These are phyloP conservation scores for Mortierella sp. DNA, from an alignment of 371 early-diverging fungal species.

Conservation along the genomic window DNA sequence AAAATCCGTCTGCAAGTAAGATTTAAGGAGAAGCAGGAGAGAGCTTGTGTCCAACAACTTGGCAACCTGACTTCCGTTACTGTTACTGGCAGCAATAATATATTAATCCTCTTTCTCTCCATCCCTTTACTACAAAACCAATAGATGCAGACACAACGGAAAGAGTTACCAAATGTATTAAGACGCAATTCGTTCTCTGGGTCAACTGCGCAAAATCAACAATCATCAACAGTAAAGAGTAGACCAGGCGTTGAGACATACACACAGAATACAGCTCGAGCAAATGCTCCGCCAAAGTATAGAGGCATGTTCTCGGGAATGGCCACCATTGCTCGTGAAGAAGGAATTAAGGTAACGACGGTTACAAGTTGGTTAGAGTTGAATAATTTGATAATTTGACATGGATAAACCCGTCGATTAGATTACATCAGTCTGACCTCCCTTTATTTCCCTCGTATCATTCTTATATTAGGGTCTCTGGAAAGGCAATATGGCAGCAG, in stretches of 20 bases:
- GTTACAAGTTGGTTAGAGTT: not conserved
- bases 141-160: slow-evolving; percentile 53
- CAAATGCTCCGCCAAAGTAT: slow-evolving; percentile 61
- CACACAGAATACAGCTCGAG: slow-evolving; percentile 21
- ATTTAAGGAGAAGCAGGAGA: no score
- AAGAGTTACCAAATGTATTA: slow-evolving; percentile 29
- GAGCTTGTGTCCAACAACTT: not conserved
- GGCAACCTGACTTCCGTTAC: not conserved
- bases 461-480: slow-evolving; percentile 79
- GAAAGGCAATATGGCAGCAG: slow-evolving; percentile 95
- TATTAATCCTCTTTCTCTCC: not conserved
- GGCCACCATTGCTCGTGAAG: slow-evolving; percentile 74
- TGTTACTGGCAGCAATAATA: not conserved
- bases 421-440: not conserved
- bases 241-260: not conserved
- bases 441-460: not conserved
- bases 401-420: not conserved
- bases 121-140: not conserved
- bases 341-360: slow-evolving; percentile 71
- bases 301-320: slow-evolving; percentile 65
- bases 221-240: not conserved
- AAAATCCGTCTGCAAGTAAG: slow-evolving; percentile 87
- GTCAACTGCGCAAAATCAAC: not conserved
- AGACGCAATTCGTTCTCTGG: slow-evolving; percentile 5
- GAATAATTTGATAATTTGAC: no score